phyloP scores from a whole-genome alignment of 208 protist species.

The Wallacemonas sp. region DNA sequence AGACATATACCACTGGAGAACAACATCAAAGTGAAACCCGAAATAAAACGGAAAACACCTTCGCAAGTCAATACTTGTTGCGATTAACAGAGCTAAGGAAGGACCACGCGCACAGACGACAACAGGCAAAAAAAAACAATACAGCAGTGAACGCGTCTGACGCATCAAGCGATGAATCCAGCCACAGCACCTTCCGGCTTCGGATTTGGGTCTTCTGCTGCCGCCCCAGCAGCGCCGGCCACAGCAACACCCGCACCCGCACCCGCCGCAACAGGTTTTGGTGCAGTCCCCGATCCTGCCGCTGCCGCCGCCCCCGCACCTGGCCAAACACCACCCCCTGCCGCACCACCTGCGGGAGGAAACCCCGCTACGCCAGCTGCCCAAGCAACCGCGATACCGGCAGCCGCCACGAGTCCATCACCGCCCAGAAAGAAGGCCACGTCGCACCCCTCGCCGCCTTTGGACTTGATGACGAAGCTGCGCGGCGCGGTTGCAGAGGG shows the following conservation, averaged over 20 bases:
- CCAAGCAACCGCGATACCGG: neutral
- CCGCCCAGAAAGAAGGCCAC: neutral
- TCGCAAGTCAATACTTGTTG: too few species aligned
- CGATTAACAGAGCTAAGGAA: neutral
- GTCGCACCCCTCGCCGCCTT: constrained; percentile 1
- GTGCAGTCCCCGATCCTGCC: too few species aligned
- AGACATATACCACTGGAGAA: too few species aligned
- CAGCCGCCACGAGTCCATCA: neutral
- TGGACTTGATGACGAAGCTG: constrained; percentile 25
- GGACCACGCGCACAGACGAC: neutral
- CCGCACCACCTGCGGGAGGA: neutral
- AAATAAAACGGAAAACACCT: too few species aligned
- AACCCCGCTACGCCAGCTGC: neutral
- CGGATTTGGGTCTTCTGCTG: neutral
- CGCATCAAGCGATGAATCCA: neutral
- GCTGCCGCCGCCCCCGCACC: neutral
- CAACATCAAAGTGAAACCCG: too few species aligned
- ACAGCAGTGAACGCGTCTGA: neutral
- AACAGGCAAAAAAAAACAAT: too few species aligned
- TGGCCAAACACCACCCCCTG: neutral
- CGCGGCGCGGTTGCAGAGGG: constrained; percentile 29
- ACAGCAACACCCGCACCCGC: neutral
- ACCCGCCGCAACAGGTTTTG: too few species aligned
- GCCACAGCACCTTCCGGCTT: neutral
- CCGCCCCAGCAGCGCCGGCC: neutral